Conservation (phyloP, 495 filamentous ascomycete genomes). For the Daldinia caldariorum region DNA sequence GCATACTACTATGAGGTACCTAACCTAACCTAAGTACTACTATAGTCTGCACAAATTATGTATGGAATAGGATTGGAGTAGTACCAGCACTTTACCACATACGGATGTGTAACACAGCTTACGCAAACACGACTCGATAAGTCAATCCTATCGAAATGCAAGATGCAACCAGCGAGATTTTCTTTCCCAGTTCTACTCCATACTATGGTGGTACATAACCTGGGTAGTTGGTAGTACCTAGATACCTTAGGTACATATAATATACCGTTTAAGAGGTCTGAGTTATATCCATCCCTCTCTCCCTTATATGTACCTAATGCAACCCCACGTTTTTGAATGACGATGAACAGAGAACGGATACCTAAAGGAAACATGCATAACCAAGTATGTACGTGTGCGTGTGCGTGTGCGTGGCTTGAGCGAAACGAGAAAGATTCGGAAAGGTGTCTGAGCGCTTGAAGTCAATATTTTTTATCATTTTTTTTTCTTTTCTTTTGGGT, state of each 20-base stretch:
- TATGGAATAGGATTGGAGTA: background rate
- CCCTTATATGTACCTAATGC: slow-evolving; percentile 30
- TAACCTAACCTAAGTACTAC: no score
- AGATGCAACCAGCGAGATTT: slow-evolving; percentile 41
- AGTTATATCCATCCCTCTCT: slow-evolving; percentile 20
- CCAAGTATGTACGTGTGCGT: slow-evolving; percentile 13
- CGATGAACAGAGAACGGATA: slow-evolving; percentile 35
- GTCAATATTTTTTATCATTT: background rate
- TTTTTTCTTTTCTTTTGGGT: no score
- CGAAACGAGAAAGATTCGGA: slow-evolving; percentile 42
- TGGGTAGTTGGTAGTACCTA: slow-evolving; percentile 3
- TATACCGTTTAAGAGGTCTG: slow-evolving; percentile 12
- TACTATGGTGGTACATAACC: no score
- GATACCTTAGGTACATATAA: background rate
- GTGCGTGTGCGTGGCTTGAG: slow-evolving; percentile 40
- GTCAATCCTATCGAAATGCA: slow-evolving; percentile 42
- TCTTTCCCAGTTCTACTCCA: slow-evolving; percentile 20
- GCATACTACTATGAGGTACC: no score
- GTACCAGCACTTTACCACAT: slow-evolving; percentile 2
- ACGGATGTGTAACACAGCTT: slow-evolving; percentile 12
- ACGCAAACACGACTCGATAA: slow-evolving; percentile 35
- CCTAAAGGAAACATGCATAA: slow-evolving; percentile 35
- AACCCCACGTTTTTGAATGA: slow-evolving; percentile 44
- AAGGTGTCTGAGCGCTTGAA: slow-evolving; percentile 7
- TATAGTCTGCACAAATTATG: no score